These are phyloP conservation scores for Dalbergia cochinchinensis DNA, from an alignment of 306 rosid genomes.

Conservation along the genomic window DNA sequence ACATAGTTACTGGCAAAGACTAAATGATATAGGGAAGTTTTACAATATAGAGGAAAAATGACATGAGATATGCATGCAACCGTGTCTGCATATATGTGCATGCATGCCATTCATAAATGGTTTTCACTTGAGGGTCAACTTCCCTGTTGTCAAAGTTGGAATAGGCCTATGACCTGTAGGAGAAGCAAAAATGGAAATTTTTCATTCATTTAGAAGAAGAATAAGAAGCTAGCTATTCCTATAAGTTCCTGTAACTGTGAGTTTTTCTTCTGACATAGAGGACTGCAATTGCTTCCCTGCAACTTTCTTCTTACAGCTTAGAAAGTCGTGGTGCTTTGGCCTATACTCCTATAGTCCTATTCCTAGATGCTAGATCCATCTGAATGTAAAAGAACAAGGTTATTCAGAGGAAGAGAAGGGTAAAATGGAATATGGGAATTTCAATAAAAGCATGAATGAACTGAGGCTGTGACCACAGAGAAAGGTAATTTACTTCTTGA, in stretches of 20 bases:
- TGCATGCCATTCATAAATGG: slow-evolving; percentile 45
- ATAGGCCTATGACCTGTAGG: slow-evolving; percentile 37
- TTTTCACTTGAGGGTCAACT: slow-evolving; percentile 34
- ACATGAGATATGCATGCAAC: slow-evolving; percentile 37
- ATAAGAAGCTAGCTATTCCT: slow-evolving; percentile 41
- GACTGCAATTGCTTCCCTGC: slow-evolving; percentile 32
- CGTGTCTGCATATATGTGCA: slow-evolving; percentile 29
- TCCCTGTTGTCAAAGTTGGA: slow-evolving; percentile 43
- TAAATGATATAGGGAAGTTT: neutral
- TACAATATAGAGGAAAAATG: slow-evolving; percentile 5
- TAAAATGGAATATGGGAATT: slow-evolving; percentile 37
- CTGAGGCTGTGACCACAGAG: neutral
- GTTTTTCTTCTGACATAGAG: slow-evolving; percentile 42
- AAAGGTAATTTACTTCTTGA: slow-evolving; percentile 9
- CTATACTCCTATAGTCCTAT: neutral
- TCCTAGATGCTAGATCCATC: slow-evolving; percentile 35
- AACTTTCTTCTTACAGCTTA: slow-evolving; percentile 48
- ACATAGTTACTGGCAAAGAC: no score
- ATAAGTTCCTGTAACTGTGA: slow-evolving; percentile 28
- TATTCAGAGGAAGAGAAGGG: slow-evolving; percentile 7
- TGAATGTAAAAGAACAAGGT: slow-evolving; percentile 32
- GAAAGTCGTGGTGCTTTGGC: slow-evolving; percentile 33
- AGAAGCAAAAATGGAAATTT: slow-evolving; percentile 40
- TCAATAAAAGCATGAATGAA: slow-evolving; percentile 2
- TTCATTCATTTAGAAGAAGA: slow-evolving; percentile 44